Evolutionary conservation across 768 basidiomycete species (phyloP).

Genomic region (Rhizopogon roseolus): DNA sequence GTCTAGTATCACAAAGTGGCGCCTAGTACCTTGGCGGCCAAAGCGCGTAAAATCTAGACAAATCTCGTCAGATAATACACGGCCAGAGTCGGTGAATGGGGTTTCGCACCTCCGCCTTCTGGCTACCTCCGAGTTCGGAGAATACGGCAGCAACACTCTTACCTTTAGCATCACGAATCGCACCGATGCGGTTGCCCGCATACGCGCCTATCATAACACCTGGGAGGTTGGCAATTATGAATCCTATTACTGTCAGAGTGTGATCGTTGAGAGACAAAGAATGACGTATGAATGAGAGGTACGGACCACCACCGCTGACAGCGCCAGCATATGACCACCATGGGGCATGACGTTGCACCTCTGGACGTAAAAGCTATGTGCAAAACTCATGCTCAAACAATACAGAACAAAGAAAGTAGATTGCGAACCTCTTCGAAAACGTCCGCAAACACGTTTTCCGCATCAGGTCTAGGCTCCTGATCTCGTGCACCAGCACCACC

Average conservation of each 20-base stretch:
- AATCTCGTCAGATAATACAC: neutral
- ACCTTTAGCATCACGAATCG: conserved; percentile 90
- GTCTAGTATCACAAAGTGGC: conserved; percentile 36
- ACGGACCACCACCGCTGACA: conserved; percentile 57
- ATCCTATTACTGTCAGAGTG: conserved; percentile 32
- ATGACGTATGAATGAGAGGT: neutral
- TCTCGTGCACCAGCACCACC: conserved; percentile 30
- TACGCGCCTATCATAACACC: conserved; percentile 82
- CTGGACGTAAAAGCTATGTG: conserved; percentile 67
- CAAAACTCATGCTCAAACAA: conserved; percentile 1
- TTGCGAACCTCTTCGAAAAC: conserved; percentile 84
- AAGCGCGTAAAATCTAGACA: conserved; percentile 67
- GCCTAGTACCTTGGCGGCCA: conserved; percentile 81
- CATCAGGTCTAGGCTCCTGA: conserved; percentile 53
- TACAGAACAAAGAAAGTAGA: neutral
- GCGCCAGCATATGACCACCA: conserved; percentile 77
- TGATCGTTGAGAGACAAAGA: conserved; percentile 26
- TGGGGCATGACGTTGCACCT: conserved; percentile 64
- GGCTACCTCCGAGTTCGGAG: conserved; percentile 60
- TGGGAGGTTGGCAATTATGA: conserved; percentile 71
- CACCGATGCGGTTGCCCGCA: conserved; percentile 88
- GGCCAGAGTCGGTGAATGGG: neutral
- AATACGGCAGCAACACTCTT: conserved; percentile 92
- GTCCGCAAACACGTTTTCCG: conserved; percentile 81
- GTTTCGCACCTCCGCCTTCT: conserved; percentile 77